Percentiles rank a stretch among this genome's conserved stretches.
Conservation (phyloP, 768 basidiomycete species). For the Cyathus striatus region DNA sequence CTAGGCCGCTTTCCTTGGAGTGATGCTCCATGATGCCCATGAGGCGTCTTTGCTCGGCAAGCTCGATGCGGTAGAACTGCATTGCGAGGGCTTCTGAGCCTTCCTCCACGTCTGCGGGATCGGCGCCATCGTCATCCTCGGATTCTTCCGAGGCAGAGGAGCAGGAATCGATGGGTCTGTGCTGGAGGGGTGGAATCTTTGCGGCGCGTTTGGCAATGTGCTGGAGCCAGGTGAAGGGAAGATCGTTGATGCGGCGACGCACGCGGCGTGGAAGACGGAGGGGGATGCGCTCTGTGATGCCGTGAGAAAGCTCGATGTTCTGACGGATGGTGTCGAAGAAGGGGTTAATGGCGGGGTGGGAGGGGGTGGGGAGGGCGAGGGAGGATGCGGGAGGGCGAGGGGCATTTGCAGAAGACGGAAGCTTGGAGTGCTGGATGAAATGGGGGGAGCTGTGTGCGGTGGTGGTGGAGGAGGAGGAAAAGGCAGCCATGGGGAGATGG, state of each 20-base stretch:
- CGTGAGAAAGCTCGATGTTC: conserved; percentile 74
- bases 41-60: conserved; percentile 83
- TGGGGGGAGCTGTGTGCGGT: conserved; percentile 21
- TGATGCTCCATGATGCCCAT: conserved; percentile 93
- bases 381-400: too few relatives aligned
- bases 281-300: conserved; percentile 78
- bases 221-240: conserved; percentile 77
- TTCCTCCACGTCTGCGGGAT: conserved; percentile 45
- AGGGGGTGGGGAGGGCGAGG: too few relatives aligned
- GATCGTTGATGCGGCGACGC: conserved; percentile 56
- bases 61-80: conserved; percentile 92
- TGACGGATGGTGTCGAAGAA: conserved; percentile 95
- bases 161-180: conserved; percentile 11
- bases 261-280: conserved; percentile 50
- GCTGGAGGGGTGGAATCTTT: conserved; percentile 13
- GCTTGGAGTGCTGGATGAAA: conserved; percentile 29
- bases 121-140: conserved; percentile 21
- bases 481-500: conserved; percentile 60
- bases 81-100: conserved; percentile 78
- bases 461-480: conserved; percentile 47
- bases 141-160: conserved; percentile 24
- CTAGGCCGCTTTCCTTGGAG: conserved; percentile 48
- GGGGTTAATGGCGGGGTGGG: too few relatives aligned
- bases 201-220: conserved; percentile 59
- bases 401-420: too few relatives aligned